Percentiles rank a stretch among this genome's conserved stretches.
Conservation (phyloP, 345 rosid species). For the Salix dunnii region DNA sequence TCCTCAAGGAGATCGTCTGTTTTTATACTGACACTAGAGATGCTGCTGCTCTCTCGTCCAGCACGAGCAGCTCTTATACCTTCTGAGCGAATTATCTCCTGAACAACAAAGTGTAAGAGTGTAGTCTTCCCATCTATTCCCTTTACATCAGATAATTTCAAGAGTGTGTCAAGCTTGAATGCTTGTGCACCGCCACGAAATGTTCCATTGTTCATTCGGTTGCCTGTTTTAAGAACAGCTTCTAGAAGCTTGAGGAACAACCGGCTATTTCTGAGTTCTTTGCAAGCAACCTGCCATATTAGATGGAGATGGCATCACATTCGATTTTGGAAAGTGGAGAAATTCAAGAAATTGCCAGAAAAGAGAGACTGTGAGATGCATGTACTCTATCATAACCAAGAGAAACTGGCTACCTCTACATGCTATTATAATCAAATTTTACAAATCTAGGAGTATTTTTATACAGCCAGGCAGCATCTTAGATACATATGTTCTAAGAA, state of each 20-base stretch:
- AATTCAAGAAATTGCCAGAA: background rate
- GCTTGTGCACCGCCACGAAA: slow-evolving; percentile 98
- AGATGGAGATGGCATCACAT: background rate
- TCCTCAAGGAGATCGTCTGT: slow-evolving; percentile 77
- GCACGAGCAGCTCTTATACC: slow-evolving; percentile 82
- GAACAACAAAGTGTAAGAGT: slow-evolving; percentile 92
- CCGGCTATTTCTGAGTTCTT: slow-evolving; percentile 76
- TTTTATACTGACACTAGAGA: slow-evolving; percentile 48
- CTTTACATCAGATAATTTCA: slow-evolving; percentile 90
- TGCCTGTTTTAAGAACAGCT: slow-evolving; percentile 99
- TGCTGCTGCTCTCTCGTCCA: slow-evolving; percentile 60
- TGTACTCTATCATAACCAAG: background rate
- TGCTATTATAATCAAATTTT: background rate
- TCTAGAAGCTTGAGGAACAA: slow-evolving; percentile 92
- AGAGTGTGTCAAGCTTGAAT: slow-evolving; percentile 93
- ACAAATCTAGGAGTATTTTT: background rate
- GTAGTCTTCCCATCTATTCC: slow-evolving; percentile 97
- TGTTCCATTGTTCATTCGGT: slow-evolving; percentile 97
- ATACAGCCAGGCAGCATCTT: background rate
- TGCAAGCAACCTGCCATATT: slow-evolving; percentile 70
- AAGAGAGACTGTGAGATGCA: background rate
- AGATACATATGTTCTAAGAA: background rate
- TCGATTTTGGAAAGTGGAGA: background rate
- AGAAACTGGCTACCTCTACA: background rate
- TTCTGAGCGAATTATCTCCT: slow-evolving; percentile 88